These are phyloP conservation scores for Pichia sp. DNA, from an alignment of 1,139 yeast species.

Conservation along the genomic window DNA sequence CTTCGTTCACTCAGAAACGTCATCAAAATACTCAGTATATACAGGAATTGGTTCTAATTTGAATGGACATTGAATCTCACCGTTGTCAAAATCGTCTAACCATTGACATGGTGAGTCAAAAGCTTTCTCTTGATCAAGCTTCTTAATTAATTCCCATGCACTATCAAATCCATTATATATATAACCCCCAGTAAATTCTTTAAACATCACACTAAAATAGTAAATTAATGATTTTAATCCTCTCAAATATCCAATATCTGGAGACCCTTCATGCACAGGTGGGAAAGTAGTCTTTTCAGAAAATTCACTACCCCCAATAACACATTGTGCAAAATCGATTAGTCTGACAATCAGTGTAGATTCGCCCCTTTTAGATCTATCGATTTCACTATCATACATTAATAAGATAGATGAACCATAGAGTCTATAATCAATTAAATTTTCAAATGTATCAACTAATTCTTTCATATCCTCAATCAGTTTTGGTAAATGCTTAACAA, in stretches of 20 bases:
- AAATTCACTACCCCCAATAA: conserved; percentile 60
- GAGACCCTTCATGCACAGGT: conserved; percentile 59
- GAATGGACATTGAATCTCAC: conserved; percentile 28
- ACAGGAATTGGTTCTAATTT: conserved; percentile 25
- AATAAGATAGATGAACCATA: conserved; percentile 88
- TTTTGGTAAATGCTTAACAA: conserved; percentile 66
- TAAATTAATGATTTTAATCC: conserved; percentile 69
- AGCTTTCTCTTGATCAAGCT: conserved; percentile 30
- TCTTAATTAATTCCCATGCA: conserved; percentile 31
- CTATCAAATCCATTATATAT: conserved; percentile 23
- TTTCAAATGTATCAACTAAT: conserved; percentile 51
- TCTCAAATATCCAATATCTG: conserved; percentile 83
- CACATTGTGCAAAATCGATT: conserved; percentile 95
- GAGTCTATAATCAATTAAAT: conserved; percentile 76
- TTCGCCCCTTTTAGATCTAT: conserved; percentile 24
- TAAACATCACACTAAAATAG: conserved; percentile 59
- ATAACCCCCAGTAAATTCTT: conserved; percentile 41
- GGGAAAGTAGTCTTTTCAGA: conserved; percentile 51
- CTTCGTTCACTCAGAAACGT: conserved; percentile 28
- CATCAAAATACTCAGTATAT: conserved; percentile 25
- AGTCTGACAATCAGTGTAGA: conserved; percentile 53
- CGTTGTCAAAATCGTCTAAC: conserved; percentile 49
- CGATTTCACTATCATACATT: conserved; percentile 66
- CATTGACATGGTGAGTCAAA: conserved; percentile 39
- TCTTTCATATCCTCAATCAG: conserved; percentile 60